Percentiles rank a stretch among this genome's conserved stretches.
These are phyloP conservation scores for Suillus sp. DNA, from an alignment of 768 basidiomycete species.

Conservation along the genomic window DNA sequence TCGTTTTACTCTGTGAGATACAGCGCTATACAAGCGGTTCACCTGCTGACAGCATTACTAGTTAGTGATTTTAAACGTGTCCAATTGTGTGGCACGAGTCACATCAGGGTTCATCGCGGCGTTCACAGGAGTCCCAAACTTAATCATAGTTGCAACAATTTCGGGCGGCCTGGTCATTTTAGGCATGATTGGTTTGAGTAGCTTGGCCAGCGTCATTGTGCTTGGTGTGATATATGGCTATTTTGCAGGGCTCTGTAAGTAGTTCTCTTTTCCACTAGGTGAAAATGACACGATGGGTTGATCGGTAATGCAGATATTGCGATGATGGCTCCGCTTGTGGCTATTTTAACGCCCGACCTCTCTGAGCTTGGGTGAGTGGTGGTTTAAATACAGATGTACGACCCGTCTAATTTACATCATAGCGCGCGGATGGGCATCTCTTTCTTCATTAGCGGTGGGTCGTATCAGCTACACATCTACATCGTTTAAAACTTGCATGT, in stretches of 20 bases:
- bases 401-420: slow-evolving; percentile 1
- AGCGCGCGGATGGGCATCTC: slow-evolving; percentile 49
- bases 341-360: slow-evolving; percentile 40
- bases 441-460: slow-evolving; percentile 47
- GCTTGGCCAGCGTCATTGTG: slow-evolving; percentile 36
- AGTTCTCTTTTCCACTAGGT: neutral
- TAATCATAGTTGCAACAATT: slow-evolving; percentile 36
- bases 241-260: slow-evolving; percentile 41
- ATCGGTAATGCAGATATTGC: slow-evolving; percentile 35
- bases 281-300: neutral
- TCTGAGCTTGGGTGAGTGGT: slow-evolving; percentile 13
- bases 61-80: slow-evolving; percentile 35
- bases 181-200: slow-evolving; percentile 40
- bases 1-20: slow-evolving; percentile 51
- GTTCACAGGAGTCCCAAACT: slow-evolving; percentile 44
- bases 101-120: slow-evolving; percentile 34
- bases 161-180: slow-evolving; percentile 40
- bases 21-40: neutral
- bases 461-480: slow-evolving; percentile 6
- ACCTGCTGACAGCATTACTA: slow-evolving; percentile 12
- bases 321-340: slow-evolving; percentile 45
- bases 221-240: slow-evolving; percentile 47
- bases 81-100: slow-evolving; percentile 33
- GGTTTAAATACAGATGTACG: neutral
- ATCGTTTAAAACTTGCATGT: neutral